phyloP scores from a whole-genome alignment of 352 stramenopile genomes.

The Phytophthora meadii region DNA sequence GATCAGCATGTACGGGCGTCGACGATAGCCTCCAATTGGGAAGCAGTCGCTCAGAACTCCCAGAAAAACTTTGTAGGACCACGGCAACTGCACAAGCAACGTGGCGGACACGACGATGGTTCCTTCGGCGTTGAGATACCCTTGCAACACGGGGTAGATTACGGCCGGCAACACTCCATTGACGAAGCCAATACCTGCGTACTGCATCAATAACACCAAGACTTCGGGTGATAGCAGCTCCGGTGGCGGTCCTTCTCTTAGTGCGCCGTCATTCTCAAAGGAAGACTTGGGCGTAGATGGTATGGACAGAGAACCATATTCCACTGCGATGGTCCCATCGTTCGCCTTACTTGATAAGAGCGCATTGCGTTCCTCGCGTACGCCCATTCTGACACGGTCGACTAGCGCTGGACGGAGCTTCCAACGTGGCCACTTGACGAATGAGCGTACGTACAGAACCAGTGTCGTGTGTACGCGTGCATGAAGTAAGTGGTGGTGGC shows the following conservation, averaged over 20 bases:
- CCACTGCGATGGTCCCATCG: slow-evolving; percentile 1
- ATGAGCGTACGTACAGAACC: no score
- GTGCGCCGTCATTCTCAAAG: slow-evolving; percentile 34
- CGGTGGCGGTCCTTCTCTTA: slow-evolving; percentile 38
- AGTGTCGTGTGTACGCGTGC: background rate
- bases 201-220: slow-evolving; percentile 56
- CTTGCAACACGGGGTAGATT: slow-evolving; percentile 67
- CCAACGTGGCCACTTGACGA: no score
- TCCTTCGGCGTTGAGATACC: slow-evolving; percentile 65
- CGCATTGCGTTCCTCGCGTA: slow-evolving; percentile 25
- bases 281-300: background rate
- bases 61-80: slow-evolving; percentile 69
- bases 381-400: slow-evolving; percentile 12
- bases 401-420: background rate
- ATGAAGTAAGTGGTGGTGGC: background rate
- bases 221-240: slow-evolving; percentile 41
- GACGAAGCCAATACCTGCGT: slow-evolving; percentile 62
- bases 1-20: slow-evolving; percentile 64
- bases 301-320: slow-evolving; percentile 11
- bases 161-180: slow-evolving; percentile 50
- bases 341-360: slow-evolving; percentile 16
- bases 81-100: slow-evolving; percentile 59
- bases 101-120: slow-evolving; percentile 58
- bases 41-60: slow-evolving; percentile 70
- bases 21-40: slow-evolving; percentile 61